These are phyloP conservation scores for Byssochlamys sp. DNA, from an alignment of 2,329 filamentous ascomycete genomes.

Conservation along the genomic window DNA sequence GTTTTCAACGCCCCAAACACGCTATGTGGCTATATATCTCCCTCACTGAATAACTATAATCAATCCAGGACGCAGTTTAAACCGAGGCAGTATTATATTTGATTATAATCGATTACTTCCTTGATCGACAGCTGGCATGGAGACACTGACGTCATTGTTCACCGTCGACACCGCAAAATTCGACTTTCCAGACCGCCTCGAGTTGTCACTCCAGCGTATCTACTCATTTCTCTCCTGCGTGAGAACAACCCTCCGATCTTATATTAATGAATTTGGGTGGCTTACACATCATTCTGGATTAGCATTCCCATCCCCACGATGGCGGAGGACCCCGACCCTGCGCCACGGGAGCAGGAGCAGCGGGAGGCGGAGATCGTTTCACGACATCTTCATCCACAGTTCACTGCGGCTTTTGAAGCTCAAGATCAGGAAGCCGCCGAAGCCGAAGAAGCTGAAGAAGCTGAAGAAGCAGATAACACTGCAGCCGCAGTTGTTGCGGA, in stretches of 20 bases:
- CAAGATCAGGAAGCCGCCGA: not conserved
- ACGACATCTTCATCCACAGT: conserved; percentile 14
- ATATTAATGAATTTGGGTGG: not conserved
- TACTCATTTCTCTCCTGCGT: not conserved
- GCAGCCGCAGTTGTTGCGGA: not conserved
- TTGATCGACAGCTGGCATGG: too few species aligned
- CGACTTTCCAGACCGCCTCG: not conserved
- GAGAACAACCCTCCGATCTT: not conserved
- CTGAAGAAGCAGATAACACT: conserved; percentile 1
- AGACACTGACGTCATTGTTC: not conserved
- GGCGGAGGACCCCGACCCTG: not conserved
- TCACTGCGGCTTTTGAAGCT: conserved; percentile 12
- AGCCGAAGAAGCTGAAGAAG: not conserved
- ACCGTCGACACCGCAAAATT: too few species aligned
- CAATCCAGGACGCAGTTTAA: too few species aligned
- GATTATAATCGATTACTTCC: too few species aligned
- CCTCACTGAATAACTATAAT: too few species aligned
- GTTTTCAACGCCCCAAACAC: too few species aligned
- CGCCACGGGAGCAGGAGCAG: conserved; percentile 3
- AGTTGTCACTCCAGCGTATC: not conserved
- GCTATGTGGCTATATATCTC: too few species aligned
- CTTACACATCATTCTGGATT: not conserved
- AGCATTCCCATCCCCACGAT: not conserved
- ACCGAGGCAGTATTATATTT: too few species aligned
- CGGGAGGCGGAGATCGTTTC: conserved; percentile 13